Evolutionary conservation across 176 grass and related monocot species (phyloP).

Genomic region (Eleusine coracana): DNA sequence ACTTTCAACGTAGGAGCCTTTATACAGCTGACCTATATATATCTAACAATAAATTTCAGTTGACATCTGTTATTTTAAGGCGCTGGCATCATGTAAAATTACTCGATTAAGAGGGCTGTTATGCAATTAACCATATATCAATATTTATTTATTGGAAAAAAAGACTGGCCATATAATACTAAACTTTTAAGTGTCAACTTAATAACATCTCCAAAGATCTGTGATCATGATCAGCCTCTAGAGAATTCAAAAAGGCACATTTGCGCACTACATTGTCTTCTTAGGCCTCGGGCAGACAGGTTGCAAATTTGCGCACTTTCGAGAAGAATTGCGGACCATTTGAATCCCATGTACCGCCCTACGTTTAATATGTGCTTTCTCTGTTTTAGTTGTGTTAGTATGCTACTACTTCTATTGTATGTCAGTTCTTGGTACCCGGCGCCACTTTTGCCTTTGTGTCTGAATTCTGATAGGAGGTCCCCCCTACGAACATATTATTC

Average conservation of each 20-base stretch:
- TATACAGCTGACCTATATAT: not conserved
- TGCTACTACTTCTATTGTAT: no score
- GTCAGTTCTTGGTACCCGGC: no score
- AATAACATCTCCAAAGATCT: not conserved
- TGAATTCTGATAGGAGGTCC: not conserved
- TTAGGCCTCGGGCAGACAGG: not conserved
- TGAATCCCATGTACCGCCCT: no score
- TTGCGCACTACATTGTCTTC: not conserved
- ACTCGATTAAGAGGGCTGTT: not conserved
- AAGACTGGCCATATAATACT: not conserved
- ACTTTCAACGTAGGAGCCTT: not conserved
- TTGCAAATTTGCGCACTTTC: not conserved
- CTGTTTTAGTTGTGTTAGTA: not conserved
- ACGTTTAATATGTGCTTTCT: no score
- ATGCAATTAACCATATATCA: not conserved
- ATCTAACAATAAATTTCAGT: not conserved
- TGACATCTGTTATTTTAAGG: not conserved
- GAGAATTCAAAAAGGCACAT: not conserved
- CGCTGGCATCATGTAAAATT: not conserved
- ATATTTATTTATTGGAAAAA: not conserved
- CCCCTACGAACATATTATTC: constrained; percentile 18
- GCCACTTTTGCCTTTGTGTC: constrained; percentile 13
- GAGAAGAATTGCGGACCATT: no score
- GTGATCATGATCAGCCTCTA: not conserved
- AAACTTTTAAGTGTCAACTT: not conserved